Evolutionary conservation across 139 green algal species (phyloP), one percentile per base, ranked within the genome.

Genomic region (Chlorella vulgaris): DNA sequence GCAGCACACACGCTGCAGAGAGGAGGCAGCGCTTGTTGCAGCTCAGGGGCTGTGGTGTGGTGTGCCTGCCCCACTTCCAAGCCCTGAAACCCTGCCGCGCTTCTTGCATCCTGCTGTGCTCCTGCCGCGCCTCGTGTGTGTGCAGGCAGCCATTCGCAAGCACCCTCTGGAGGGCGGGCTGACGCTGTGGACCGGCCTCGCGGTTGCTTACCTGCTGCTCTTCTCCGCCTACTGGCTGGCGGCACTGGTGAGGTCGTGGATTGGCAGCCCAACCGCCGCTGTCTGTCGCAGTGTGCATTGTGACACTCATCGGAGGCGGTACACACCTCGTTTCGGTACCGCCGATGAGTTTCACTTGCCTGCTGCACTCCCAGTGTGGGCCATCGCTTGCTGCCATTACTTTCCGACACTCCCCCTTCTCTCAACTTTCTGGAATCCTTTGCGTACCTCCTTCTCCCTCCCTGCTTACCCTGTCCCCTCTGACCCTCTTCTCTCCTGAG

Each of bases 151-250:
- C 7, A 79, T 90, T 13, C 55, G 87, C 4, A n/a, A n/a, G 29
- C 73, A 94, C 29, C 89, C 86, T 0, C 69, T 92, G 69, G 42
- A 74, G 60, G 71, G 70, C 5, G 78, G 78, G 6, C 76, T 91
- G 31, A 88, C 90, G 0, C 29, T 88, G 5, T 91, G 85, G 83
- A 90, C 81, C 29, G 39, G 55, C 13, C 47, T 94, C 29, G 80
- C 84, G 4, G 40, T 94, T 8, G 74, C 90, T 8, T 98, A 98
- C 80, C 87, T 98, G 21, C 40, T 58, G 36, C 87, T 95, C 4
- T 95, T 97, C 60, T 84, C 69, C 10, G 47, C 47, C 2, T 92
- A 91, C 80, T 90, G 83, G 81, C 58, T 89, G 38, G 87, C 81
- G 29, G 69, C 81, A 29, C 24, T 92, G n/a, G 78, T 70, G 38